Base-by-base conservation (phyloP, 2,329 filamentous ascomycete species). In the Botryosphaeria dothidea region DNA sequence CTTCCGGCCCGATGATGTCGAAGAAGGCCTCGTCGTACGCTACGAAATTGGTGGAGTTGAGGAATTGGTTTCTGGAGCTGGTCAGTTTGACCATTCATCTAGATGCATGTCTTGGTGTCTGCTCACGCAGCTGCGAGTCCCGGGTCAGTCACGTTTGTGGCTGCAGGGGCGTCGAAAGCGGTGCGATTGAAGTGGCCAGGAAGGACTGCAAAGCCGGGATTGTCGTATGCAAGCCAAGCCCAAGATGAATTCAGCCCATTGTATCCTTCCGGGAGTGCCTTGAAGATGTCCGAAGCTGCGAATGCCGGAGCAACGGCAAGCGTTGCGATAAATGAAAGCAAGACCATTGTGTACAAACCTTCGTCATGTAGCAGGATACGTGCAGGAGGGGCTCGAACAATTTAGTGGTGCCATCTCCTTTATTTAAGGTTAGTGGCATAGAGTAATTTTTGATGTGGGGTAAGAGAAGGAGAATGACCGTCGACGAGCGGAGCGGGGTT, bases 21-120 rank as follows among this genome's bases (percentile, higher is more conserved):
- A 69, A 68, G 62, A 69, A 69, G 23, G 57, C 38, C 7, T 29
- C 27, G 58, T 69, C 68, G 34, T 68, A 69, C 3, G 67, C 68
- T 5, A 69, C 60, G 56, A 69, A 69, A 15, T 69, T 60, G 21
- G 68, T 66, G 23, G 29, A 29, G 46, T 68, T 69, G 15, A 69
- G 51, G 13, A 65, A 38, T 34, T 46, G 43, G 27, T 67, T 65
- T 29, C 62, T 66, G 19, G 45, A 17, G 29, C 17, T 34, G 21
- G 4, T 65, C 2, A 51, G 63, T n/a, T 25, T 11, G 3, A 9
- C 23, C 5, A 46, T 8, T 17, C 9, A 6, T 43, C 15, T 29
- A 13, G 21, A 27, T 27, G 13, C 1, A 2, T 48, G 19, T 45
- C 1, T 25, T 27, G 19, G 13, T 27, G 21, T 48, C 8, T 48